Conservation (phyloP, 2,329 filamentous ascomycete species). For the Alternaria gaisen region DNA sequence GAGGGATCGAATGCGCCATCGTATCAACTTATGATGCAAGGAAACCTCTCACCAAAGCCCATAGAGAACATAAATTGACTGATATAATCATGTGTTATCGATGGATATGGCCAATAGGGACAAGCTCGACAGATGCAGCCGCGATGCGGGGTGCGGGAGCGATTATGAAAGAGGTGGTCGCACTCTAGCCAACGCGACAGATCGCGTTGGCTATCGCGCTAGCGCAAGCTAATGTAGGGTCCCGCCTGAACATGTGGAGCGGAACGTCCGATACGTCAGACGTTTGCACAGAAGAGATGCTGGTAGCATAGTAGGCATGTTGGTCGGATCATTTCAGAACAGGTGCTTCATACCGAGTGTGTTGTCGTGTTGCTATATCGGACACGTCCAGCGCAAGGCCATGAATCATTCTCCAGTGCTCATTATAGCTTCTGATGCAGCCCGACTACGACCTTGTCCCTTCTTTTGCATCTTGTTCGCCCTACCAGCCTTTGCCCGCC, state of each 20-base stretch:
- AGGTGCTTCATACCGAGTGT: neutral
- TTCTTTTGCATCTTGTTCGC: slow-evolving; percentile 26
- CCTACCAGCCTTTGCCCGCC: slow-evolving; percentile 32
- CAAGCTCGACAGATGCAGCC: neutral
- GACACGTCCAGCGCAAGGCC: neutral
- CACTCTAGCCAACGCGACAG: neutral
- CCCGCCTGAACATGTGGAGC: neutral
- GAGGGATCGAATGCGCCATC: neutral
- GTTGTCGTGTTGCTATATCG: neutral
- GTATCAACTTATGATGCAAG: neutral
- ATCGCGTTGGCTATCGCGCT: neutral
- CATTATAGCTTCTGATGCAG: slow-evolving; percentile 1
- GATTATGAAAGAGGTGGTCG: slow-evolving; percentile 1
- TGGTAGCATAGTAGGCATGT: neutral
- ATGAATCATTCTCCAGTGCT: neutral
- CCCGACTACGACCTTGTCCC: slow-evolving; percentile 1
- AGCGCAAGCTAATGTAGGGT: neutral
- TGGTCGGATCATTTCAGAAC: neutral
- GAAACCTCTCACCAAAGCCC: neutral
- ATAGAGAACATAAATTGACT: neutral
- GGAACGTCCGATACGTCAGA: neutral
- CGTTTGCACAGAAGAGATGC: neutral
- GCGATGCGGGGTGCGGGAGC: neutral
- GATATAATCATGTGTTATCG: neutral
- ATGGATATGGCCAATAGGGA: neutral